Conservation (phyloP, 768 basidiomycete species). For the Boletus rufocinnamomeus region DNA sequence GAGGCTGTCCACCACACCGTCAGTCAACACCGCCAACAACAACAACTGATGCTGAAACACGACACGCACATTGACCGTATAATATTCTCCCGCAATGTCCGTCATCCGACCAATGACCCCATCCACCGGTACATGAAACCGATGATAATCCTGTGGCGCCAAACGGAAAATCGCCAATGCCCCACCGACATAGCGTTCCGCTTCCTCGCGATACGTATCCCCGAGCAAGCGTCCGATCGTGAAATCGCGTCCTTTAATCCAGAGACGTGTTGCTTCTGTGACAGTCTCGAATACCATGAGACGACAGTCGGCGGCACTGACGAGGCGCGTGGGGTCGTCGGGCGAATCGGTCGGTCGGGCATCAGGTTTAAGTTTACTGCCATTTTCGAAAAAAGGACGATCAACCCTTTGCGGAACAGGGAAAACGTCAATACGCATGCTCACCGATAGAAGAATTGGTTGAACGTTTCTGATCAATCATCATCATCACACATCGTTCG, state of each 20-base stretch:
- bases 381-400: conserved; percentile 2
- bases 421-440: not conserved
- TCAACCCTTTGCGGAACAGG: conserved; percentile 1
- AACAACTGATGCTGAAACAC: not conserved
- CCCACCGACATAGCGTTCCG: conserved; percentile 74
- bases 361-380: conserved; percentile 79
- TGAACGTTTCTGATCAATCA: conserved; percentile 72
- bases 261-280: conserved; percentile 80
- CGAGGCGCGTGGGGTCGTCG: conserved; percentile 74
- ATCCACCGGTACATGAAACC: conserved; percentile 88
- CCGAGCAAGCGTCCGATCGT: conserved; percentile 79
- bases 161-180: conserved; percentile 87
- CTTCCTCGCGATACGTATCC: conserved; percentile 68
- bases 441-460: conserved; percentile 85
- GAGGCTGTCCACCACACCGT: conserved; percentile 53
- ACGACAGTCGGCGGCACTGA: conserved; percentile 95
- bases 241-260: conserved; percentile 98
- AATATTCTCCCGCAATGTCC: conserved; percentile 88
- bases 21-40: not conserved
- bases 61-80: conserved; percentile 86
- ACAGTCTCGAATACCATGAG: conserved; percentile 92
- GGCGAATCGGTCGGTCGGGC: conserved; percentile 76
- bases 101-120: conserved; percentile 82
- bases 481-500: not conserved
- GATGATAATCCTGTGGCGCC: conserved; percentile 95